These are phyloP conservation scores for Hygrophila difformis DNA, from an alignment of 257 asterid genomes.

Conservation along the genomic window DNA sequence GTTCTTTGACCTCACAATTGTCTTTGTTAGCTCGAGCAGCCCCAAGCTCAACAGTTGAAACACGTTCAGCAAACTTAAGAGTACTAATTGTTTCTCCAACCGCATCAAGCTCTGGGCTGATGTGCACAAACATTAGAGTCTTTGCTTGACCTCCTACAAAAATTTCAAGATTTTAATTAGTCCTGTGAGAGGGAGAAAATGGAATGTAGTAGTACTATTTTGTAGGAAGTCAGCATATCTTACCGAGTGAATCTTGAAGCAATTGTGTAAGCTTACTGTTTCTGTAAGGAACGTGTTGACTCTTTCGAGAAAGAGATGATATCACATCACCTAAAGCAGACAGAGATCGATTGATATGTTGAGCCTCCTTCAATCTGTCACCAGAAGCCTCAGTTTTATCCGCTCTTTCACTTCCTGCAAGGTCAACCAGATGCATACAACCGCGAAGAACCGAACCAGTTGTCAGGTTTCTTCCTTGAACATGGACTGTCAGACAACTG, in stretches of 20 bases:
- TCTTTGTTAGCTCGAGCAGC: slow-evolving; percentile 73
- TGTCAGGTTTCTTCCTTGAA: slow-evolving; percentile 52
- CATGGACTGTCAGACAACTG: slow-evolving; percentile 67
- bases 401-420: slow-evolving; percentile 66
- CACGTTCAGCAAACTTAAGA: slow-evolving; percentile 88
- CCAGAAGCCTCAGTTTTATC: slow-evolving; percentile 57
- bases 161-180: background rate
- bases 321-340: slow-evolving; percentile 68
- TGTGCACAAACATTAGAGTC: slow-evolving; percentile 79
- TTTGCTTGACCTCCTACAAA: slow-evolving; percentile 80
- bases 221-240: slow-evolving; percentile 3
- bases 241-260: slow-evolving; percentile 69
- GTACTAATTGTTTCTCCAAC: slow-evolving; percentile 76
- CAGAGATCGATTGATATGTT: slow-evolving; percentile 54
- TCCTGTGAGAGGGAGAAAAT: background rate
- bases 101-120: slow-evolving; percentile 72
- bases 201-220: background rate
- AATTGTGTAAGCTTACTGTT: slow-evolving; percentile 72
- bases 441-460: slow-evolving; percentile 48
- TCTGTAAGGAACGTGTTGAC: slow-evolving; percentile 52
- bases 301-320: slow-evolving; percentile 49
- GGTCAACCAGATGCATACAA: slow-evolving; percentile 63
- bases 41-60: slow-evolving; percentile 79
- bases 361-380: slow-evolving; percentile 56
- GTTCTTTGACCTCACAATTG: slow-evolving; percentile 55